phyloP scores from a whole-genome alignment of 139 green algal genomes.

The Deuterostichococcus epilithicus region DNA sequence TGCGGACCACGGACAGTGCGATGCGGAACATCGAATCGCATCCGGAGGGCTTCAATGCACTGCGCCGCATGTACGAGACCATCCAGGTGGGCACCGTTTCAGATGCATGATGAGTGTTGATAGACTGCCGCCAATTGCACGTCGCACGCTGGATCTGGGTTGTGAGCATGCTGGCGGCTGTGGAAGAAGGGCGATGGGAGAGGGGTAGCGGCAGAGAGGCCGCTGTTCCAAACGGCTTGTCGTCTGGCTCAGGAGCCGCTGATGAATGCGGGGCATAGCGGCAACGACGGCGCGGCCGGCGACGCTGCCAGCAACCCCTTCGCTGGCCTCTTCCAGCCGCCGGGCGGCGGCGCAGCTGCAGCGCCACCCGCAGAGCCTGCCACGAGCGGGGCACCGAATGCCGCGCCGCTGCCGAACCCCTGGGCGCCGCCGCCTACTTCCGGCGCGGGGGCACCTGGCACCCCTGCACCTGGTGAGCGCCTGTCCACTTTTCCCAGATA shows the following conservation, averaged over 20 bases:
- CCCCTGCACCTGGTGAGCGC: neutral
- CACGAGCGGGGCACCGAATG: conserved; percentile 57
- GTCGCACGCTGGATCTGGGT: too few species aligned
- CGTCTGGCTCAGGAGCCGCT: conserved; percentile 55
- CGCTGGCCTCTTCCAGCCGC: conserved; percentile 18
- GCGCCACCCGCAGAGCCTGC: neutral
- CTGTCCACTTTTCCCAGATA: too few species aligned
- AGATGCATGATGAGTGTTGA: neutral
- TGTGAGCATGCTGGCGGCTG: neutral
- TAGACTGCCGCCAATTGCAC: too few species aligned
- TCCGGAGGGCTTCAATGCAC: conserved; percentile 93
- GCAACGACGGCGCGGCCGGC: conserved; percentile 23
- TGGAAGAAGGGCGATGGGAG: neutral
- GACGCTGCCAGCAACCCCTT: conserved; percentile 48
- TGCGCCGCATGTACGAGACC: conserved; percentile 86
- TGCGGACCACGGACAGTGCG: conserved; percentile 81
- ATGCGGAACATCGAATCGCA: conserved; percentile 92
- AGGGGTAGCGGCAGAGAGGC: too few species aligned
- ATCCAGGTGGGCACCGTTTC: conserved; percentile 52
- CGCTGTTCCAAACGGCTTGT: neutral
- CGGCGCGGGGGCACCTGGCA: too few species aligned
- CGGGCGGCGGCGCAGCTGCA: conserved; percentile 6
- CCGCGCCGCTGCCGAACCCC: conserved; percentile 91
- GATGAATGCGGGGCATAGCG: conserved; percentile 55
- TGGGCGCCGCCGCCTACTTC: conserved; percentile 59